These are phyloP conservation scores for Pythium phragmiticola DNA, from an alignment of 352 stramenopile genomes.

Conservation along the genomic window DNA sequence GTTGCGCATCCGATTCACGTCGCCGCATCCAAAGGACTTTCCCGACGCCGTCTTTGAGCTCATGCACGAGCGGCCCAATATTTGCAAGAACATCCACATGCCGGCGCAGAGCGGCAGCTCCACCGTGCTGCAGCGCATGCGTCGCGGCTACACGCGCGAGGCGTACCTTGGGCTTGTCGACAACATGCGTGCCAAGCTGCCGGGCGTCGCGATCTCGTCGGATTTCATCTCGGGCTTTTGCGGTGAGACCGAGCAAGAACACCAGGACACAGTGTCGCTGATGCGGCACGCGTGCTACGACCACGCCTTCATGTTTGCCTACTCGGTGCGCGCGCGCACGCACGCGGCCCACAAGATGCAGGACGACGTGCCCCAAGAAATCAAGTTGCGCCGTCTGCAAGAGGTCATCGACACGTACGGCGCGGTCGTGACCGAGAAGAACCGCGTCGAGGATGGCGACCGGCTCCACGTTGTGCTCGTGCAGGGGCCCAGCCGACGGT, in stretches of 20 bases:
- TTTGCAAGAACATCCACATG: conserved; percentile 98
- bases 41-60: conserved; percentile 91
- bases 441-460: conserved; percentile 89
- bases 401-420: conserved; percentile 97
- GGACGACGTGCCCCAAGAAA: conserved; percentile 93
- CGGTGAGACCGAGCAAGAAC: conserved; percentile 97
- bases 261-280: conserved; percentile 91
- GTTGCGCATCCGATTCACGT: conserved; percentile 98
- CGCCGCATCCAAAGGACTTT: conserved; percentile 99
- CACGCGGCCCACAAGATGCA: conserved; percentile 94
- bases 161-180: conserved; percentile 96
- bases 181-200: conserved; percentile 84
- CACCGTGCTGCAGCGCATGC: conserved; percentile 89
- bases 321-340: conserved; percentile 95
- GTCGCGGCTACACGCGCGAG: conserved; percentile 95
- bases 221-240: conserved; percentile 99
- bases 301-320: conserved; percentile 99
- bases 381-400: conserved; percentile 95
- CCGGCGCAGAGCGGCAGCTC: conserved; percentile 96
- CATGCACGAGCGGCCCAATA: conserved; percentile 91
- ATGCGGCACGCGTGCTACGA: conserved; percentile 91
- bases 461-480: conserved; percentile 95
- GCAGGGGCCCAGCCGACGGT: conserved; percentile 90
- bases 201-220: conserved; percentile 88
- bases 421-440: conserved; percentile 89